Evolutionary conservation across 495 filamentous ascomycete species (phyloP), one percentile per base, ranked within the genome.

Genomic region (Friedmanniomyces simplex): DNA sequence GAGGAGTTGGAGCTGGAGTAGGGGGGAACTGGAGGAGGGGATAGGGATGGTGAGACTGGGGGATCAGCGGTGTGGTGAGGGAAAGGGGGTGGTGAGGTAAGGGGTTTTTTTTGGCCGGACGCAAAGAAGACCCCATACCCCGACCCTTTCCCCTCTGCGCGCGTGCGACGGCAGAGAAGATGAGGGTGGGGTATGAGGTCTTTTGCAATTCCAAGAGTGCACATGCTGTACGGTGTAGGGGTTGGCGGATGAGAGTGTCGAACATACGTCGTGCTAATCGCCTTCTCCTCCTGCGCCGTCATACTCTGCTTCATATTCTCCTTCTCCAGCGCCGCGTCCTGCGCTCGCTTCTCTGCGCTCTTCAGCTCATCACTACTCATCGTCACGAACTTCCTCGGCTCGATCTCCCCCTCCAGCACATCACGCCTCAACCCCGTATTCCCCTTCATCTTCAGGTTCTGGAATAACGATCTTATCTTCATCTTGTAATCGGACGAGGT

Each of bases 221-320:
- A n/a, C n/a, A n/a, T n/a, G n/a, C n/a, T n/a, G n/a, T n/a, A n/a
- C n/a, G n/a, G n/a, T n/a, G n/a, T n/a, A n/a, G n/a, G n/a, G n/a
- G n/a, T 54, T 10, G 4, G 32, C 28, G 10, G 10, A 32, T 32
- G 4, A 2, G 16, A 28, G 45, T 16, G 26, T 7, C 46, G 30
- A 28, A 56, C n/a, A 63, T 59, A 65, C 58, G 86, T 87, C 66
- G 83, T 90, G 32, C 18, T 48, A 71, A 96, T 88, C 66, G 82
- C 87, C 72, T 86, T 89, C 69, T 95, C 87, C 1, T 80, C 86
- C 72, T 89, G 86, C 51, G 91, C 87, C 22, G 94, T 89, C 79
- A 95, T 87, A 0, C 93, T 86, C 69, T 91, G 86, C 75, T 88
- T 88, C 86, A 96, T 88, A 71, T 97, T 97, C 74, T 95, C 85